A percentile compares a stretch with the other conserved stretches of the same genome.
phyloP scores from a whole-genome alignment of 208 protist species.

The Trypanosomatidae sp. region DNA sequence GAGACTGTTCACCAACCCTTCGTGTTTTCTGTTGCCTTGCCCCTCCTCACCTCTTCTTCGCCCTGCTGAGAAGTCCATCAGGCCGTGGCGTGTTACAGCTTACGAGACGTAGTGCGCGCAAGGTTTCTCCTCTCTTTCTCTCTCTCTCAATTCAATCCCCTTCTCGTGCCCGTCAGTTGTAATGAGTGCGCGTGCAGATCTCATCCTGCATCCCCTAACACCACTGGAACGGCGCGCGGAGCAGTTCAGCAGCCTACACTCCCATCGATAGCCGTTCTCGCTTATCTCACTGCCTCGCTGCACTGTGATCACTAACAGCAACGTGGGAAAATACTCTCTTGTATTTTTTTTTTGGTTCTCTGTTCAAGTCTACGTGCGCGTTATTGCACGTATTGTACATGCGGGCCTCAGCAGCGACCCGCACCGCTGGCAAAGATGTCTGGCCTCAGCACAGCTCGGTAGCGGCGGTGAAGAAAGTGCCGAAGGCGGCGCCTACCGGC shows the following conservation, averaged over 20 bases:
- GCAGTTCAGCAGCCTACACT: background rate
- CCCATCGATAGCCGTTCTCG: background rate
- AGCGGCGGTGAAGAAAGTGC: background rate
- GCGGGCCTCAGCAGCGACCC: background rate
- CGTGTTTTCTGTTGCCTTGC: background rate
- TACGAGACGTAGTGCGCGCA: background rate
- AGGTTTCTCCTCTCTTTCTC: background rate
- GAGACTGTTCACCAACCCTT: background rate
- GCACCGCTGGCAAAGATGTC: background rate
- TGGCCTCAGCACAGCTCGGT: constrained; percentile 1
- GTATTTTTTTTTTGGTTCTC: background rate
- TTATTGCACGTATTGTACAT: background rate
- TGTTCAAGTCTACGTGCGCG: background rate
- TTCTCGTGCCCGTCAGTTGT: background rate
- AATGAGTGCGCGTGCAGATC: background rate
- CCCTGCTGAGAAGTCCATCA: background rate
- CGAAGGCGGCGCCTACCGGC: background rate
- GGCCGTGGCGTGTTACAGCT: background rate
- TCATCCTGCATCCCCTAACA: background rate
- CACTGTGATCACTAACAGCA: background rate
- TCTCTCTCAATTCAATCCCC: background rate
- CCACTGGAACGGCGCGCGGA: background rate
- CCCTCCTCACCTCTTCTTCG: background rate
- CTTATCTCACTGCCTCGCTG: background rate
- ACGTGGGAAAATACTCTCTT: background rate